Conservation (phyloP, 495 filamentous ascomycete species). For the Lophiotrema nucula region DNA sequence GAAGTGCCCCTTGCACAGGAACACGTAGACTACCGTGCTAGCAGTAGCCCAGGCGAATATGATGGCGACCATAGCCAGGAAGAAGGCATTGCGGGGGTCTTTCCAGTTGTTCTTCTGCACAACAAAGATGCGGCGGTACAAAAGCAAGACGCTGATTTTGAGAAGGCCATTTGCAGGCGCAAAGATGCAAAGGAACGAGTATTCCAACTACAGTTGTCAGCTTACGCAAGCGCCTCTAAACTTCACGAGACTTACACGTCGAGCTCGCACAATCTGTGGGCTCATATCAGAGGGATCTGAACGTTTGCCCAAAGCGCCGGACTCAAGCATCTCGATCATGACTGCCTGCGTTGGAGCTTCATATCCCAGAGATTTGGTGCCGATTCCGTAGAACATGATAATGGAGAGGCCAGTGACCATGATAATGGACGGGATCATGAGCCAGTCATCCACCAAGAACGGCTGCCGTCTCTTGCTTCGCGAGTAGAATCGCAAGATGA, state of each 20-base stretch:
- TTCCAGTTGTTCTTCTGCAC: neutral
- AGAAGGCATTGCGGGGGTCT: neutral
- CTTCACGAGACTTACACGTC: too few species aligned
- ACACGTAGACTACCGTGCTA: neutral
- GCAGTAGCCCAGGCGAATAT: neutral
- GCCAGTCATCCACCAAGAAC: conserved; percentile 10
- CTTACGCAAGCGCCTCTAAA: too few species aligned
- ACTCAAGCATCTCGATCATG: too few species aligned
- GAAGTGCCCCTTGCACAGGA: conserved; percentile 7
- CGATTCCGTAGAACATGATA: conserved; percentile 7
- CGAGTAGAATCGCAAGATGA: conserved; percentile 5
- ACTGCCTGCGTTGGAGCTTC: too few species aligned
- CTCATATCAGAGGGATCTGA: too few species aligned
- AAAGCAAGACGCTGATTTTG: conserved; percentile 1
- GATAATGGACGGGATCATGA: neutral
- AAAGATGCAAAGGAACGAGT: conserved; percentile 5
- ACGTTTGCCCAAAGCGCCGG: too few species aligned
- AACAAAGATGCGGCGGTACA: conserved; percentile 7
- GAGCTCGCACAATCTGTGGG: too few species aligned
- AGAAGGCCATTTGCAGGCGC: neutral
- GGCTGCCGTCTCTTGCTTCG: neutral
- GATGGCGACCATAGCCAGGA: neutral
- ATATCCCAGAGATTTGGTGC: conserved; percentile 4
- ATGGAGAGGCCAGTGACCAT: neutral
- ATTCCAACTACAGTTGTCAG: conserved; percentile 3